These are phyloP conservation scores for Candida neerlandica DNA, from an alignment of 1,139 yeast genomes.

Conservation along the genomic window DNA sequence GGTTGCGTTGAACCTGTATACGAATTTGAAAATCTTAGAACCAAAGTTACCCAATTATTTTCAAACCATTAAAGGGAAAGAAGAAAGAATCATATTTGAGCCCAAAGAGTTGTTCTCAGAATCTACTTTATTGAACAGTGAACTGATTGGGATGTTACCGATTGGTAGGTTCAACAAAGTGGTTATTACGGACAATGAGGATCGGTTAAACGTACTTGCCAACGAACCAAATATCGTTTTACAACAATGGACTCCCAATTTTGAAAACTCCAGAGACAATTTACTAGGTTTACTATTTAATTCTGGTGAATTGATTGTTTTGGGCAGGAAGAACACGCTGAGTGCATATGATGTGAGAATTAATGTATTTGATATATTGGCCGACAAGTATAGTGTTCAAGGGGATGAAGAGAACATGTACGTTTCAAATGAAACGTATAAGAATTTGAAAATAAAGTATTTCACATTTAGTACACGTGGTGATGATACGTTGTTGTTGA, in stretches of 20 bases:
- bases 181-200: slow-evolving; percentile 30
- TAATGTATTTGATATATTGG: slow-evolving; percentile 31
- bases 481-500: slow-evolving; percentile 9
- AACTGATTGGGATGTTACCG: slow-evolving; percentile 31
- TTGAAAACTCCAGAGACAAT: slow-evolving; percentile 28
- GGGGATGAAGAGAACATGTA: slow-evolving; percentile 17
- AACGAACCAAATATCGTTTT: slow-evolving; percentile 37
- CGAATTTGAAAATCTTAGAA: slow-evolving; percentile 37
- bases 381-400: slow-evolving; percentile 22
- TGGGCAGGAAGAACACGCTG: slow-evolving; percentile 27
- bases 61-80: slow-evolving; percentile 24
- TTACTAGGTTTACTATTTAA: slow-evolving; percentile 39
- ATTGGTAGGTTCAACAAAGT: slow-evolving; percentile 32
- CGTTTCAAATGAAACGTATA: slow-evolving; percentile 23
- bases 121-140: slow-evolving; percentile 31
- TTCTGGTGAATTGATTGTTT: slow-evolving; percentile 41
- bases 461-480: slow-evolving; percentile 29
- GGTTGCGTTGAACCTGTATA: slow-evolving; percentile 40
- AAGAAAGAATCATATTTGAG: slow-evolving; percentile 24
- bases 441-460: slow-evolving; percentile 28
- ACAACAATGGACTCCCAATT: slow-evolving; percentile 40
- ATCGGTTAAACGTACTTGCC: slow-evolving; percentile 32
- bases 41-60: slow-evolving; percentile 44
- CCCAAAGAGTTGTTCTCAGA: slow-evolving; percentile 31
- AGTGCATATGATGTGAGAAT: slow-evolving; percentile 19